Base-by-base conservation (phyloP, 169 alveolate genomes). In the Eimeria maxima region DNA sequence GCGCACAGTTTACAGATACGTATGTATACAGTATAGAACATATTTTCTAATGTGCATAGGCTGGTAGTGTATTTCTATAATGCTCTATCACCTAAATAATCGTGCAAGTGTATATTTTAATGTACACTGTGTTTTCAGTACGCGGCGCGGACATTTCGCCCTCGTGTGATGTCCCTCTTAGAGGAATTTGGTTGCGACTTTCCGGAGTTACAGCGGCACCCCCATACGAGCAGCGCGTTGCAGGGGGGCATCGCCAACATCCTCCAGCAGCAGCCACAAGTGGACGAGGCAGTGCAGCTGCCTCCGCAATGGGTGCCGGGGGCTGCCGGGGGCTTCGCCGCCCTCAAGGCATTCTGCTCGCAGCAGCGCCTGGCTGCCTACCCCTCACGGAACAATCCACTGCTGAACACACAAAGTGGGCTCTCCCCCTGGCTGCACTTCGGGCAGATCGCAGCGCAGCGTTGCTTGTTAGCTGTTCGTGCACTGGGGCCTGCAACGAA, bases 371-470 rank as follows among this genome's bases (percentile, higher is more conserved):
- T 90, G 13, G 78, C 63, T 38, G 65, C 60, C 13, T 90, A 90
- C 65, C 80, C 76, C 27, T 22, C 90, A 16, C 95, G 95, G 18
- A 90, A 90, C 90, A 81, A 90, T 45, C 90, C 95, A 2, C 45
- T 90, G 24, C 74, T 81, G 10, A 71, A 88, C 57, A 87, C 93
- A 22, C 93, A 88, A 44, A 94, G 97, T 16, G 96, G 95, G 27
- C 73, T 96, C 53, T 95, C 97, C 1, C 97, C 97, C 1, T 96
- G 96, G 93, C 60, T 96, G 87, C 96, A 96, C 93, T 96, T 93
- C 47, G 97, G 97, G 7, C 96, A 95, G 93, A 86, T 96, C 60
- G 50, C 96, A 5, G 96, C 94, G 18, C 97, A 96, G 84, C 94
- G 97, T 57, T 95, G 96, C 47, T 80, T 91, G 38, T 33, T 33